phyloP scores from a whole-genome alignment of 805 yeast species.

The Saturnispora ahearnii region DNA sequence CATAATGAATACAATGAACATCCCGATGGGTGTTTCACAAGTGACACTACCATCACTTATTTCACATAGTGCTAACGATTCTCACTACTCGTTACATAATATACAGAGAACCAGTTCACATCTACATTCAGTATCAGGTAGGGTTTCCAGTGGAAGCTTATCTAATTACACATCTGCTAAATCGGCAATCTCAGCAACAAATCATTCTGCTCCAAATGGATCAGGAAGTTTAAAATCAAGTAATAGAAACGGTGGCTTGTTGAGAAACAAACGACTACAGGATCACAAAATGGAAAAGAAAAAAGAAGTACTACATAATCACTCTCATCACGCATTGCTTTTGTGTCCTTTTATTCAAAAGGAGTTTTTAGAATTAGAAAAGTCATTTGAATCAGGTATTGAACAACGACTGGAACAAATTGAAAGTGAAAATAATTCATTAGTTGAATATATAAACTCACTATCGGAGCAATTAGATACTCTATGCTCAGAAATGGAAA shows the following conservation, averaged over 20 bases:
- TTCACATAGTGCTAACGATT: not conserved
- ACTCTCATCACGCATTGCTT: conserved; percentile 3
- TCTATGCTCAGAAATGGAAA: conserved; percentile 23
- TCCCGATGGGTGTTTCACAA: not conserved
- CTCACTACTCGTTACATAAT: not conserved
- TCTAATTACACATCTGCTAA: not conserved
- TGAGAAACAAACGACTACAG: not conserved
- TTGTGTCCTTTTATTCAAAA: conserved; percentile 13
- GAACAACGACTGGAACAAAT: conserved; percentile 20
- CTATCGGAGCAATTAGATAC: conserved; percentile 22
- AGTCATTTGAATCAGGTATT: conserved; percentile 19
- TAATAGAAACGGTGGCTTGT: conserved; percentile 1
- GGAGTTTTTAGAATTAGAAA: conserved; percentile 23
- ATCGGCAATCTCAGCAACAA: not conserved
- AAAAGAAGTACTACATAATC: conserved; percentile 2
- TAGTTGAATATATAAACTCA: conserved; percentile 22
- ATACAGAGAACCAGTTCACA: not conserved
- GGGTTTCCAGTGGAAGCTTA: not conserved
- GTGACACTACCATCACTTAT: not conserved
- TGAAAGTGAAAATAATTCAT: conserved; percentile 22
- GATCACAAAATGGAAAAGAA: not conserved
- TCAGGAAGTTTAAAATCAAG: not conserved
- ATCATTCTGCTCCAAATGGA: not conserved
- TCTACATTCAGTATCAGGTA: not conserved
- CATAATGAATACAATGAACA: not conserved